Evolutionary conservation across 164 flowering plant species (phyloP).

Genomic region (Chimonanthus praecox): DNA sequence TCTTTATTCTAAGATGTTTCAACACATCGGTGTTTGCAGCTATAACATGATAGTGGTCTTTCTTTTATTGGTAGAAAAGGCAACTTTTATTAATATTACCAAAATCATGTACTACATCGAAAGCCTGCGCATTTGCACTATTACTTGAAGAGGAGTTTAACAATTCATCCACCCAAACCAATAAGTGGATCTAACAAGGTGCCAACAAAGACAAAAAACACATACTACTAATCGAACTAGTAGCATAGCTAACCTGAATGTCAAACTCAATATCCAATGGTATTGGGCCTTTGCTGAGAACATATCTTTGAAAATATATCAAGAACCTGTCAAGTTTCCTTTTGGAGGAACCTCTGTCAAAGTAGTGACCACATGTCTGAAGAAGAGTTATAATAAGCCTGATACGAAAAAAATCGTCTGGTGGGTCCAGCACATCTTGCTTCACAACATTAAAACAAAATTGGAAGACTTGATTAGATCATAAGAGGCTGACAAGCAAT

Average conservation of each 20-base stretch:
- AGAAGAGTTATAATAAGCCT: slow-evolving; percentile 92
- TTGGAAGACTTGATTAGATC: background rate
- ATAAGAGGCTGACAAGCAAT: background rate
- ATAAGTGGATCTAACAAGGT: too few relatives aligned
- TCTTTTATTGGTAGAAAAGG: too few relatives aligned
- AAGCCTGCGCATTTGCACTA: too few relatives aligned
- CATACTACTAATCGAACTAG: background rate
- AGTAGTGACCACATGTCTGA: slow-evolving; percentile 97
- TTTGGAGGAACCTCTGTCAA: slow-evolving; percentile 94
- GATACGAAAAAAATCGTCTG: slow-evolving; percentile 94
- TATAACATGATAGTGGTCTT: too few relatives aligned
- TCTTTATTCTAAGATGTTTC: too few relatives aligned
- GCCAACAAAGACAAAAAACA: too few relatives aligned
- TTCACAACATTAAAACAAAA: slow-evolving; percentile 22
- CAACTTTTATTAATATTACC: too few relatives aligned
- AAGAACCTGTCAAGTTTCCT: slow-evolving; percentile 90
- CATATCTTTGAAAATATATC: slow-evolving; percentile 85
- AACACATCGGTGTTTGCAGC: too few relatives aligned
- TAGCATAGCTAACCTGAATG: slow-evolving; percentile 67
- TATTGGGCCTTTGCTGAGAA: slow-evolving; percentile 79
- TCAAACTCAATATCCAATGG: slow-evolving; percentile 97
- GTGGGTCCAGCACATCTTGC: slow-evolving; percentile 94
- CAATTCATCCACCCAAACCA: too few relatives aligned
- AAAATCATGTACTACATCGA: too few relatives aligned
- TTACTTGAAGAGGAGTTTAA: too few relatives aligned